Percentiles rank a stretch among this genome's conserved stretches.
Evolutionary conservation across 1,284 basidiomycete genomes (phyloP).

Genomic region (Cerrena zonata): DNA sequence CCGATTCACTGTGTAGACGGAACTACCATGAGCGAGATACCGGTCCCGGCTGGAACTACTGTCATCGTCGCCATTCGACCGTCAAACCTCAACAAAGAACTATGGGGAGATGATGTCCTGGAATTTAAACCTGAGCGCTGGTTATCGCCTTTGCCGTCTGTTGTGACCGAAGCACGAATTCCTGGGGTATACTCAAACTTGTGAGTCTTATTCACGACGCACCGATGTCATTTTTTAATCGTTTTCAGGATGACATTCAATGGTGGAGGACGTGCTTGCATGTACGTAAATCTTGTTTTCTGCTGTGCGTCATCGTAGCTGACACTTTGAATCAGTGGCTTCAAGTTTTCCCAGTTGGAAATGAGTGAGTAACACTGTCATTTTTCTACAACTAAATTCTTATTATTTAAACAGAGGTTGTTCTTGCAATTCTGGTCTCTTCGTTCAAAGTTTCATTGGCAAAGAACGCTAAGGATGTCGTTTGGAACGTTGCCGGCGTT

Average conservation of each 20-base stretch:
- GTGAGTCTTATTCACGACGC: too few relatives aligned
- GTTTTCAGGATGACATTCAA: constrained; percentile 10
- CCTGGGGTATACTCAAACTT: constrained; percentile 15
- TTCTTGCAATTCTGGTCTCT: constrained; percentile 8
- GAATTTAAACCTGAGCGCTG: constrained; percentile 20
- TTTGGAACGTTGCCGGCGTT: constrained; percentile 10
- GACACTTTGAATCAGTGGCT: constrained; percentile 5
- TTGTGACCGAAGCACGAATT: constrained; percentile 14
- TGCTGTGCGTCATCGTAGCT: too few relatives aligned
- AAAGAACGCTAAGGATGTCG: constrained; percentile 8
- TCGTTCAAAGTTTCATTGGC: constrained; percentile 6
- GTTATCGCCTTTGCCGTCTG: constrained; percentile 14
- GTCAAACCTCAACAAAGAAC: constrained; percentile 43
- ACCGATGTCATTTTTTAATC: not conserved
- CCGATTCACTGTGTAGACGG: constrained; percentile 39
- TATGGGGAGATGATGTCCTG: constrained; percentile 36
- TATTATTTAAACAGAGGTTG: constrained; percentile 11
- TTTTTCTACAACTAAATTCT: not conserved
- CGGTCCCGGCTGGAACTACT: too few relatives aligned
- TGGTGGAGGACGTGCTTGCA: too few relatives aligned
- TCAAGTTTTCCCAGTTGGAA: constrained; percentile 13
- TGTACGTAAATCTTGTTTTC: too few relatives aligned
- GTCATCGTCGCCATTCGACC: constrained; percentile 35
- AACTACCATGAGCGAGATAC: constrained; percentile 32
- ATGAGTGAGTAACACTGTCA: constrained; percentile 1